Evolutionary conservation across 2,329 filamentous ascomycete species (phyloP).

Genomic region (Grosmannia serpens): DNA sequence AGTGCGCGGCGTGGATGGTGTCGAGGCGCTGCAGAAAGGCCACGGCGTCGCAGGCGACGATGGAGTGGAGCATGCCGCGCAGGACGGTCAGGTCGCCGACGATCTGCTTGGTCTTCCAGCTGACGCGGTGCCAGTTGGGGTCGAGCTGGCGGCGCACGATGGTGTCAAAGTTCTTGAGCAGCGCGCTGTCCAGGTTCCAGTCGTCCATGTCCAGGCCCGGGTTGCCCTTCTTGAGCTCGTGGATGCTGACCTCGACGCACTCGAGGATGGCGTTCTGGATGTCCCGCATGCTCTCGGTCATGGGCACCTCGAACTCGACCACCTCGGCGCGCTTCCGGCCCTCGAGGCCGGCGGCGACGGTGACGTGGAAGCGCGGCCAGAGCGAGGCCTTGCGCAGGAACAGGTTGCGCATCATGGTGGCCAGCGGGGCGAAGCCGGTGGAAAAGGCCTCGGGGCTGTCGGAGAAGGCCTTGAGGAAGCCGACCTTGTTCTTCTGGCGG

Average conservation of each 20-base stretch:
- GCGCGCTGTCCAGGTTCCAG: constrained; percentile 87
- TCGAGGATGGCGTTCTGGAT: constrained; percentile 94
- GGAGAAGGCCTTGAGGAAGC: constrained; percentile 92
- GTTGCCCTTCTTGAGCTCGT: constrained; percentile 86
- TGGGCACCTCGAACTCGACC: constrained; percentile 89
- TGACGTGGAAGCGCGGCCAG: constrained; percentile 88
- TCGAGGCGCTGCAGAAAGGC: constrained; percentile 89
- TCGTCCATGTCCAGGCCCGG: constrained; percentile 88
- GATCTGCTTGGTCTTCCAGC: constrained; percentile 89
- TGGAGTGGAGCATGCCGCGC: constrained; percentile 65
- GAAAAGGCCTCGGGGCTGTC: constrained; percentile 88
- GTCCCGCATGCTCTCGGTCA: constrained; percentile 86
- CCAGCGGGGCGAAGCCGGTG: constrained; percentile 74
- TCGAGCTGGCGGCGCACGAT: constrained; percentile 83
- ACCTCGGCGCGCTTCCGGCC: constrained; percentile 90
- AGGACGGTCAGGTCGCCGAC: constrained; percentile 80
- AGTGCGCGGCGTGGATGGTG: constrained; percentile 83
- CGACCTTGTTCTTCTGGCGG: constrained; percentile 83
- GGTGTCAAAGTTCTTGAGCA: constrained; percentile 86
- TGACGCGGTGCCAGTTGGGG: constrained; percentile 94
- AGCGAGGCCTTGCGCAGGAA: constrained; percentile 81
- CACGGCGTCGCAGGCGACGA: constrained; percentile 81
- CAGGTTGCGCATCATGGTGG: constrained; percentile 83
- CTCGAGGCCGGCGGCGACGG: constrained; percentile 80
- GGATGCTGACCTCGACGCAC: constrained; percentile 89